Evolutionary conservation across 768 basidiomycete genomes (phyloP), one percentile per base, ranked within the genome.

Genomic region (Leccinum olivaceopallidum): DNA sequence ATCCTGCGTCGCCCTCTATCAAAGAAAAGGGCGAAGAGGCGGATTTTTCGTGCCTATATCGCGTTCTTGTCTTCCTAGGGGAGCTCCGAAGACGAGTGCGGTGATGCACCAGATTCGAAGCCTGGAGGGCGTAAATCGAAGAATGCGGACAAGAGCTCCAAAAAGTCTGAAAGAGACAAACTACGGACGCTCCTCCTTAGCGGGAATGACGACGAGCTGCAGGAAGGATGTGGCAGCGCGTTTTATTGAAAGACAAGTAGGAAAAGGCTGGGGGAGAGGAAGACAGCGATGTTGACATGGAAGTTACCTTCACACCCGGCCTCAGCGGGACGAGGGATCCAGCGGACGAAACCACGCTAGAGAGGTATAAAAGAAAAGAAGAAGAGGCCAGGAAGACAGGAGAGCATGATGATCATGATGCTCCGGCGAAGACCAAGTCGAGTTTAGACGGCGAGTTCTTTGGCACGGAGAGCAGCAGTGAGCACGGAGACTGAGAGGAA

Each of bases 261-360:
- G 37, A 51, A 6, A 60, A 59, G 18, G 6, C 16, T 1, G 48
- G 36, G 32, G 57, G 71, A 20, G 77, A 74, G 44, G 79, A 62
- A 9, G 63, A 60, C 5, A 54, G 74, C 49, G 86, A 88, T 65
- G 82, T 87, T 9, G 93, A 95, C 59, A 91, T 99, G 90, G 89
- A 98, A 76, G 90, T 99, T 68, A 98, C 96, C 0, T 98, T 99
- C 73, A 87, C 85, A 16, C 92, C 97, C 2, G 95, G 88, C 6
- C 77, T 98, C 44, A 86, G 80, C 60, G 83, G 79, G 53, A 71
- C 73, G 63, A 82, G 79, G 65, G 78, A 72, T 22, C 79, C 78
- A 16, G 80, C 80, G 55, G 83, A 92, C 18, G 89, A 96, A 77
- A 98, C 90, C 5, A 92, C 94, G 2, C 75, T 98, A 36, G 93